phyloP scores from a whole-genome alignment of 139 green algal genomes.

The Edaphochlamys debaryana region DNA sequence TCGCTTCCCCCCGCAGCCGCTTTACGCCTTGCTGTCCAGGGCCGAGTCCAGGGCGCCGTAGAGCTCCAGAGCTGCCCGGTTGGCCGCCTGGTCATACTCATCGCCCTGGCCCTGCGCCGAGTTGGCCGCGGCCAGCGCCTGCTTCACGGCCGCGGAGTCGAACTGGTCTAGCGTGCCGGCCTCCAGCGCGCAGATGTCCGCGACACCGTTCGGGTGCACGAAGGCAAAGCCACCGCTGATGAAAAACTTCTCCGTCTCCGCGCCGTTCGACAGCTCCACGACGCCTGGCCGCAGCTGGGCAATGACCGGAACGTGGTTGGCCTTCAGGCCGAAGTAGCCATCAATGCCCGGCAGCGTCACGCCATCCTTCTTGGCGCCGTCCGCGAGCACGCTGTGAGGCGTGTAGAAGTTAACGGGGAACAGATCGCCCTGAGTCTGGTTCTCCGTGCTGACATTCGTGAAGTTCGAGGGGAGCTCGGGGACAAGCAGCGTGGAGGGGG shows the following conservation, averaged over 20 bases:
- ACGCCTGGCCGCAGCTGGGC: slow-evolving; percentile 67
- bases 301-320: slow-evolving; percentile 72
- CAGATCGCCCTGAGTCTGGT: slow-evolving; percentile 54
- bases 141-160: slow-evolving; percentile 65
- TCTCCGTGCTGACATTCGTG: slow-evolving; percentile 45
- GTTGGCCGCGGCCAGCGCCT: slow-evolving; percentile 47
- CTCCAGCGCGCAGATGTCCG: slow-evolving; percentile 69
- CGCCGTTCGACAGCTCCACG: slow-evolving; percentile 62
- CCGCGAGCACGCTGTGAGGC: slow-evolving; percentile 54
- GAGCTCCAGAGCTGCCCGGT: slow-evolving; percentile 64
- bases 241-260: slow-evolving; percentile 70
- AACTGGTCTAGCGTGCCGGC: slow-evolving; percentile 62
- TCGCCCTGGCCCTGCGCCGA: slow-evolving; percentile 52
- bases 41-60: slow-evolving; percentile 62
- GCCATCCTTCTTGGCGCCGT: slow-evolving; percentile 59
- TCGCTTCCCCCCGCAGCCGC: too few species aligned
- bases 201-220: slow-evolving; percentile 67
- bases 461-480: slow-evolving; percentile 61
- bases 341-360: slow-evolving; percentile 68
- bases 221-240: slow-evolving; percentile 69
- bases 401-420: slow-evolving; percentile 75
- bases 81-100: slow-evolving; percentile 65
- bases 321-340: slow-evolving; percentile 71
- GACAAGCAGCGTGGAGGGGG: slow-evolving; percentile 54
- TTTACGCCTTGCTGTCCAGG: slow-evolving; percentile 63